These are phyloP conservation scores for Pterula multifida DNA, from an alignment of 1,284 basidiomycete genomes.

Conservation along the genomic window DNA sequence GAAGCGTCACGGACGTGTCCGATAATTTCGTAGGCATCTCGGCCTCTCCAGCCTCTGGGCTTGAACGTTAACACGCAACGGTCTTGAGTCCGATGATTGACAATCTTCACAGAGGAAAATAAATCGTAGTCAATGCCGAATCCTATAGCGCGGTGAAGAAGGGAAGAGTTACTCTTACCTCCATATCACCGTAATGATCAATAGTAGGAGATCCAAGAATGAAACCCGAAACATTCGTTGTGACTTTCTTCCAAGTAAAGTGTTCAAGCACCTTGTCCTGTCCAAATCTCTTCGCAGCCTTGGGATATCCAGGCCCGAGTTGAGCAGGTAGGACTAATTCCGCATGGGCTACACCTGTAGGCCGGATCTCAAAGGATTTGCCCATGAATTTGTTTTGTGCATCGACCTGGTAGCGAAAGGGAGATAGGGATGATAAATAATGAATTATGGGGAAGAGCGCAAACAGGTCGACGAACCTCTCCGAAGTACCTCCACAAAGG, in stretches of 20 bases:
- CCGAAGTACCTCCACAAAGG: constrained; percentile 89
- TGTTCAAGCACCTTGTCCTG: constrained; percentile 63
- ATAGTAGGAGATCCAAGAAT: constrained; percentile 90
- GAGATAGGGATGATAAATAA: not conserved
- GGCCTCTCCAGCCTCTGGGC: constrained; percentile 89
- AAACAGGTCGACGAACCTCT: constrained; percentile 37
- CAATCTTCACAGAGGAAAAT: constrained; percentile 42
- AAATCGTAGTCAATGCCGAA: not conserved
- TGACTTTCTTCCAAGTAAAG: constrained; percentile 94
- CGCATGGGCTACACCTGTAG: constrained; percentile 88
- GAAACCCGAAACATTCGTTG: constrained; percentile 88
- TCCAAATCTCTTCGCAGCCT: constrained; percentile 21
- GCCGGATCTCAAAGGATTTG: constrained; percentile 92
- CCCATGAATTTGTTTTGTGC: constrained; percentile 95
- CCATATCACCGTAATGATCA: constrained; percentile 95
- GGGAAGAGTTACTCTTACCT: constrained; percentile 39
- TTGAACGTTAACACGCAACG: constrained; percentile 89
- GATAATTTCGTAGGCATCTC: constrained; percentile 86
- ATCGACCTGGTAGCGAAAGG: no score
- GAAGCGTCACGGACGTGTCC: constrained; percentile 67
- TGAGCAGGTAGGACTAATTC: constrained; percentile 71
- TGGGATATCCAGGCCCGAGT: constrained; percentile 45
- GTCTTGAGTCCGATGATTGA: constrained; percentile 91
- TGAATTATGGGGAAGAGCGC: not conserved
- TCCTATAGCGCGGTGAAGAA: not conserved